A percentile compares a stretch with the other conserved stretches of the same genome.
These are phyloP conservation scores for Sarcodon aspratus DNA, from an alignment of 768 basidiomycete species.

Conservation along the genomic window DNA sequence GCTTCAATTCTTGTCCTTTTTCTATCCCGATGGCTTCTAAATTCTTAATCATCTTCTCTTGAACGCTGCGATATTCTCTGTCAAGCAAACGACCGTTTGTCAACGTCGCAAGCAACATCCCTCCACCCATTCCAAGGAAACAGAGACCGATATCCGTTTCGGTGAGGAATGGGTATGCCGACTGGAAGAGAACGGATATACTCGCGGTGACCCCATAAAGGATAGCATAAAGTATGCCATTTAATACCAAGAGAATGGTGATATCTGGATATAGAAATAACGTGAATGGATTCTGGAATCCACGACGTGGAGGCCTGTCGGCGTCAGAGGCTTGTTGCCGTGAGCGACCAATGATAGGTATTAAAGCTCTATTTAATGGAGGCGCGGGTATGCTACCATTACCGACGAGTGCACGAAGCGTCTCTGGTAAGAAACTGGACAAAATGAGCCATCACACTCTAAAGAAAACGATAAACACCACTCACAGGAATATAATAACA, in stretches of 20 bases:
- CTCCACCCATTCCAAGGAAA: slow-evolving; percentile 67
- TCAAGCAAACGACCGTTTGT: slow-evolving; percentile 55
- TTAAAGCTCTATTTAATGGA: slow-evolving; percentile 16
- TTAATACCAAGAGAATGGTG: slow-evolving; percentile 39
- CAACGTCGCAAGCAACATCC: slow-evolving; percentile 51
- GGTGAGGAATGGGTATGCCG: slow-evolving; percentile 44
- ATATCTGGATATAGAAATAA: slow-evolving; percentile 48
- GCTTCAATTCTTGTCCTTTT: slow-evolving; percentile 8
- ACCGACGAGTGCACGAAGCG: slow-evolving; percentile 31
- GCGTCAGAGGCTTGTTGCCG: slow-evolving; percentile 1
- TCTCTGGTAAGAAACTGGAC: slow-evolving; percentile 33
- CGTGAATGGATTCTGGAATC: slow-evolving; percentile 41
- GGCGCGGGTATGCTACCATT: slow-evolving; percentile 27
- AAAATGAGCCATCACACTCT: background rate
- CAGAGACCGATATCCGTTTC: slow-evolving; percentile 66
- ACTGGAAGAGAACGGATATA: slow-evolving; percentile 47
- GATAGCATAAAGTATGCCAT: slow-evolving; percentile 39
- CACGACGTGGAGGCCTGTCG: slow-evolving; percentile 16
- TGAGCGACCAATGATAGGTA: slow-evolving; percentile 19
- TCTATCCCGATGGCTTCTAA: background rate
- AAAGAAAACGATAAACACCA: background rate
- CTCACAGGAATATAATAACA: slow-evolving; percentile 24
- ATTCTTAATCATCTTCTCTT: slow-evolving; percentile 11
- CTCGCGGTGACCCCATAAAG: slow-evolving; percentile 53
- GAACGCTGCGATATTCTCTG: slow-evolving; percentile 42